Evolutionary conservation across 2,329 filamentous ascomycete species (phyloP), one percentile per base, ranked within the genome.

Genomic region (Penicillium sp.): DNA sequence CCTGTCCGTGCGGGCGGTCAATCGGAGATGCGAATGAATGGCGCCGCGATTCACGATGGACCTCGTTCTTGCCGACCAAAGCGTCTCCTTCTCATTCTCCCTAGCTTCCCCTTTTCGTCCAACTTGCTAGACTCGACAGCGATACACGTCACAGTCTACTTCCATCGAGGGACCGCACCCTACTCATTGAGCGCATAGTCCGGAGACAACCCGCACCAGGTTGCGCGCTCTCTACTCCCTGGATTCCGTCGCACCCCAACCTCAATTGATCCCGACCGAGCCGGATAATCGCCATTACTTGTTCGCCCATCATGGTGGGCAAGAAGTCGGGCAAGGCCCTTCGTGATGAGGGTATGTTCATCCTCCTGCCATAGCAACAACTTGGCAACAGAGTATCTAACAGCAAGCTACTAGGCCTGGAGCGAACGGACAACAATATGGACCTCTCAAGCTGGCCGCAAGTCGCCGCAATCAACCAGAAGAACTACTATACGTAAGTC

Each of bases 381-480:
- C 6, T 53, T 7, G 30, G 8, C 7, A 22, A 19, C 38, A 38
- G 17, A 38, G 22, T 40, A 26, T 30, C 65, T 67, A 59, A 69
- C 62, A 54, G 37, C 54, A 37, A 45, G 54, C 33, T 56, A 53
- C 24, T 76, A 97, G 94, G 95, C 68, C 88, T 99, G 67, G 92
- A 96, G 81, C 88, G 94, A 75, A 98, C 95, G 63, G 95, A 99
- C 83, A 99, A 99, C 86, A 93, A 94, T 80, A 94, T 99, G 90
- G 95, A 93, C 75, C 87, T 95, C 75, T 91, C 93, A 53, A 96
- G 86, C 77, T 99, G 95, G 94, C 94, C 95, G 10, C 90, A 95
- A 74, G 89, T 97, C 61, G 85, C 87, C 47, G 92, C 95, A 72
- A 99, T 99, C 80, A 99, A 99, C 76, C 95, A 99, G 79, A 99